phyloP scores from a whole-genome alignment of 306 rosid genomes.

The Vigna unguiculata region DNA sequence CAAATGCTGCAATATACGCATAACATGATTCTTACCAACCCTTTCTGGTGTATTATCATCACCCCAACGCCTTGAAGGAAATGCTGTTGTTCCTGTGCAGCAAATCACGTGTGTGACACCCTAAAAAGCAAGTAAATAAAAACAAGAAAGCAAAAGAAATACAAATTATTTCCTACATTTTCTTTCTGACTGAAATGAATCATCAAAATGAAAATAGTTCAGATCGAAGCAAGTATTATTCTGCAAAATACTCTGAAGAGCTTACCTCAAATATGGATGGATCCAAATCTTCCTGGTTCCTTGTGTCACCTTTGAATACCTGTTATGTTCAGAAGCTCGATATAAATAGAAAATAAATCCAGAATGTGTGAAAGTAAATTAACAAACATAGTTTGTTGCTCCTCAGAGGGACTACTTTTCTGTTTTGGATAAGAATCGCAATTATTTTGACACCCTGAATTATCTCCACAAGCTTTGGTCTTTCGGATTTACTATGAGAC shows the following conservation, averaged over 20 bases:
- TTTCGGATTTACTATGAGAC: not conserved
- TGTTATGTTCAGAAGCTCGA: constrained; percentile 51
- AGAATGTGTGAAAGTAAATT: constrained; percentile 38
- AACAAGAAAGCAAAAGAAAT: constrained; percentile 19
- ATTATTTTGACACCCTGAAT: not conserved
- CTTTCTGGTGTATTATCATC: constrained; percentile 91
- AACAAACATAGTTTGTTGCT: constrained; percentile 22
- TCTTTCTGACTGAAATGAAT: constrained; percentile 6
- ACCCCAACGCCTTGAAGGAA: constrained; percentile 94
- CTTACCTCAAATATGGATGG: constrained; percentile 83
- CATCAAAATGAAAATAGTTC: constrained; percentile 12
- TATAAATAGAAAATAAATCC: constrained; percentile 35
- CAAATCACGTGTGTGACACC: constrained; percentile 97
- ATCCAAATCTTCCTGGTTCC: constrained; percentile 75
- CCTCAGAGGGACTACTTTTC: not conserved
- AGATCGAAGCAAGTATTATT: constrained; percentile 9
- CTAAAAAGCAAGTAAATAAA: constrained; percentile 53
- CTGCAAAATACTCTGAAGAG: constrained; percentile 8
- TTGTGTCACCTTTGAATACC: constrained; percentile 85
- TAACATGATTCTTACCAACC: constrained; percentile 70
- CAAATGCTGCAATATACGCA: constrained; percentile 11
- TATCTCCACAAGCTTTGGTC: not conserved
- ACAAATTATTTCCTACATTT: constrained; percentile 25
- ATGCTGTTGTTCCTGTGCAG: constrained; percentile 96
- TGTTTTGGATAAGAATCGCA: too few species aligned